phyloP scores from a whole-genome alignment of 345 rosid genomes.

The Gossypium thurberi region DNA sequence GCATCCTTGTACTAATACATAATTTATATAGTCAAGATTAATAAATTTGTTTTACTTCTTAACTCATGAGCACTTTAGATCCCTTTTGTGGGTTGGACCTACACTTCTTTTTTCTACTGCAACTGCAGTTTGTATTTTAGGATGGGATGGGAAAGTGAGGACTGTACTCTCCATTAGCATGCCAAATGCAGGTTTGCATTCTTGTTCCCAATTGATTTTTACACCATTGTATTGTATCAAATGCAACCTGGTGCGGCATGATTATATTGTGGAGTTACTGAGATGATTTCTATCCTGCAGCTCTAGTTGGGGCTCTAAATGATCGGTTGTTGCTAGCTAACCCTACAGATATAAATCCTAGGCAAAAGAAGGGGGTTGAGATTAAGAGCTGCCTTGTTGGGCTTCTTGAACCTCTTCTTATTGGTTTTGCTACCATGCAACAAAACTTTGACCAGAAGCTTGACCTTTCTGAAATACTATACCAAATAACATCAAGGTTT shows the following conservation, averaged over 20 bases:
- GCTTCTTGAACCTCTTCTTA: constrained; percentile 92
- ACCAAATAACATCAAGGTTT: constrained; percentile 93
- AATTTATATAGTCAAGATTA: constrained; percentile 2
- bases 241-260: constrained; percentile 8
- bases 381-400: constrained; percentile 93
- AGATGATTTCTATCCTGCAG: constrained; percentile 35
- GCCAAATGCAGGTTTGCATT: constrained; percentile 74
- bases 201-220: constrained; percentile 5
- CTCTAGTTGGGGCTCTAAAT: constrained; percentile 83
- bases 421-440: constrained; percentile 99
- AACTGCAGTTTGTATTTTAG: constrained; percentile 73
- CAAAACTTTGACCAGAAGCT: constrained; percentile 89
- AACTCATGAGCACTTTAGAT: constrained; percentile 69
- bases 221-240: background rate
- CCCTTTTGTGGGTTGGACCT: constrained; percentile 97
- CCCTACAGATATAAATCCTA: constrained; percentile 84
- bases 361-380: constrained; percentile 83
- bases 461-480: constrained; percentile 80
- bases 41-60: constrained; percentile 35
- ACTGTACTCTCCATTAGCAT: constrained; percentile 78
- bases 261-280: constrained; percentile 17
- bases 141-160: constrained; percentile 97
- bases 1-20: constrained; percentile 6
- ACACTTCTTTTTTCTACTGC: constrained; percentile 93
- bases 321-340: constrained; percentile 78